These are phyloP conservation scores for Candida tropicalis DNA, from an alignment of 1,139 yeast species.

Conservation along the genomic window DNA sequence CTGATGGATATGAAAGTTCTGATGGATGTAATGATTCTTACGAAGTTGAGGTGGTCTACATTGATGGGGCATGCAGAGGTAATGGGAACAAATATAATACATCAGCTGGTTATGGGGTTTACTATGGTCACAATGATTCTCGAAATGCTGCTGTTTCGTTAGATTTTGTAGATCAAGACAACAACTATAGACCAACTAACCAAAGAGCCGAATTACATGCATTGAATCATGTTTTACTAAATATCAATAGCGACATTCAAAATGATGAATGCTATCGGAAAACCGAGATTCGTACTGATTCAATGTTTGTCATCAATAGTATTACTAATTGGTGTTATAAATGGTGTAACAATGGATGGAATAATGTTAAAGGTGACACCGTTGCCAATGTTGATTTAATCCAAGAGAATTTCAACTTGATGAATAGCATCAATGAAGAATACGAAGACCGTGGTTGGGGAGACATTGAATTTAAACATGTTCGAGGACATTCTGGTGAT, in stretches of 20 bases:
- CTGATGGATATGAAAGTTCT: neutral
- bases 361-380: constrained; percentile 38
- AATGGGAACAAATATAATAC: constrained; percentile 55
- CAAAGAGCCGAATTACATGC: constrained; percentile 83
- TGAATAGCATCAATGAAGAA: constrained; percentile 29
- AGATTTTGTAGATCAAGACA: constrained; percentile 22
- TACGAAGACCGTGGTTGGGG: constrained; percentile 33
- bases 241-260: constrained; percentile 29
- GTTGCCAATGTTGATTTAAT: constrained; percentile 60
- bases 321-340: constrained; percentile 51
- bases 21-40: neutral
- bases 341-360: constrained; percentile 62
- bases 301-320: constrained; percentile 54
- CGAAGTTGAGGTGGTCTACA: constrained; percentile 38
- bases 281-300: constrained; percentile 54
- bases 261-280: constrained; percentile 15
- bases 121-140: constrained; percentile 56
- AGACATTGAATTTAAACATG: constrained; percentile 53
- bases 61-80: constrained; percentile 70
- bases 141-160: constrained; percentile 58
- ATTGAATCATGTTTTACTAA: constrained; percentile 53
- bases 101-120: constrained; percentile 68
- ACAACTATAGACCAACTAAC: constrained; percentile 57
- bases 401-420: constrained; percentile 24
- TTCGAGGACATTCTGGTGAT: constrained; percentile 70